Evolutionary conservation across 345 rosid genomes (phyloP).

Genomic region (Bretschneidera sinensis): DNA sequence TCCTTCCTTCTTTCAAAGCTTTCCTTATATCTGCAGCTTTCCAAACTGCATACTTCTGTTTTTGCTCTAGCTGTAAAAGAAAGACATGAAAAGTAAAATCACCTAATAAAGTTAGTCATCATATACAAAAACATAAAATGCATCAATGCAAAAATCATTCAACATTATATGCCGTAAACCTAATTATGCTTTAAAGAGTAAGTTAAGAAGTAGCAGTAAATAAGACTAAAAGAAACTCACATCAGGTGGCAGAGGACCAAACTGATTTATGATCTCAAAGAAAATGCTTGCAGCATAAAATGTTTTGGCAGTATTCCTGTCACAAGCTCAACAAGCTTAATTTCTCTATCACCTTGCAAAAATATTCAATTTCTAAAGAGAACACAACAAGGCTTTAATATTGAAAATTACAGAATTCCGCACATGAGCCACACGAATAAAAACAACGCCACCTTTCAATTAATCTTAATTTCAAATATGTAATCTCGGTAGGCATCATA

Average conservation of each 20-base stretch:
- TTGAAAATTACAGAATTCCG: neutral
- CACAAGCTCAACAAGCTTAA: conserved; percentile 22
- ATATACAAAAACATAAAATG: neutral
- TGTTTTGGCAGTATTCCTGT: conserved; percentile 95
- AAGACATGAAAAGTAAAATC: conserved; percentile 9
- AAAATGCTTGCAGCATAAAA: conserved; percentile 97
- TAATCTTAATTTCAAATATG: neutral
- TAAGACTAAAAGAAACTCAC: conserved; percentile 42
- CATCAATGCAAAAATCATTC: conserved; percentile 7
- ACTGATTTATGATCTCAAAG: conserved; percentile 85
- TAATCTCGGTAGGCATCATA: too few relatives aligned
- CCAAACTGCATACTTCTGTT: conserved; percentile 96
- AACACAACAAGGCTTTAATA: conserved; percentile 1
- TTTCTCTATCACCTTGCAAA: neutral
- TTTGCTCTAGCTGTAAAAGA: conserved; percentile 65
- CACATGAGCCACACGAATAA: conserved; percentile 3
- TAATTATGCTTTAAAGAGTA: neutral
- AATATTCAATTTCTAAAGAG: conserved; percentile 1
- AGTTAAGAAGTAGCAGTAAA: neutral
- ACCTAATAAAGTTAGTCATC: conserved; percentile 4
- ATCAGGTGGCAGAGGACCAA: conserved; percentile 80
- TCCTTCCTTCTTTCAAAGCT: conserved; percentile 94
- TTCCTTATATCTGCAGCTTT: conserved; percentile 94
- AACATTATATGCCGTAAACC: conserved; percentile 4
- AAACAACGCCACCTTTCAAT: neutral